Base-by-base conservation (phyloP, 352 stramenopile species). In the Phytophthora pseudosyringae region DNA sequence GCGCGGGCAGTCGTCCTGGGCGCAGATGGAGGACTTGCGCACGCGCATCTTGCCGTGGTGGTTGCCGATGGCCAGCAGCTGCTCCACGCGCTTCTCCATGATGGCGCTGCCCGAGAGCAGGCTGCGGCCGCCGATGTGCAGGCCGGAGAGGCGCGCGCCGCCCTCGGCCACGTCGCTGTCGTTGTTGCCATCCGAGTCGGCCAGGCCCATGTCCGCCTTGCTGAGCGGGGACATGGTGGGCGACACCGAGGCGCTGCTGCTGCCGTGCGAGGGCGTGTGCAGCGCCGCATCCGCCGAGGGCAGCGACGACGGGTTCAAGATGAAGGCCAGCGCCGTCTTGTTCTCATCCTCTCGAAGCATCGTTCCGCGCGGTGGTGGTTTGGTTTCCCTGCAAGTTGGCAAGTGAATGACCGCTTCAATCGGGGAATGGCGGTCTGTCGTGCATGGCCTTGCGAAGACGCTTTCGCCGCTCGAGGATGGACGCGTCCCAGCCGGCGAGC, bases 1-100 rank as follows among this genome's bases (percentile, higher is more conserved):
- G 29, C 77, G 79, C 1, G 64, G 65, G 47, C 81, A 90, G 31
- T 88, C 78, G 8, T 64, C 60, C 28, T 86, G 78, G 15, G 74
- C 73, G 57, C 82, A 91, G 51, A 88, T 80, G 28, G 78, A 83
- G 25, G 76, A 75, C 64, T 89, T 90, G 50, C 77, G 77, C 13
- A 85, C 71, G 33, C 79, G 75, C 81, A 89, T 90, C 73, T 88
- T 88, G 71, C 78, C 80, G 64, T 88, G 74, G 70, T 89, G 78
- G 61, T 82, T 83, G 62, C 74, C 79, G 28, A 66, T 33, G 13
- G 81, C 74, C 26, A 90, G 74, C 45, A 90, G 54, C 33, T 84
- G 81, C 45, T 71, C 70, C 50, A 89, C 78, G 33, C 81, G 78
- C 47, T 76, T 87, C 61, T 89, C 76, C 39, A 88, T 69, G 49